A percentile compares a stretch with the other conserved stretches of the same genome.
These are phyloP conservation scores for Monilinia polystroma DNA, from an alignment of 2,329 filamentous ascomycete species.

Conservation along the genomic window DNA sequence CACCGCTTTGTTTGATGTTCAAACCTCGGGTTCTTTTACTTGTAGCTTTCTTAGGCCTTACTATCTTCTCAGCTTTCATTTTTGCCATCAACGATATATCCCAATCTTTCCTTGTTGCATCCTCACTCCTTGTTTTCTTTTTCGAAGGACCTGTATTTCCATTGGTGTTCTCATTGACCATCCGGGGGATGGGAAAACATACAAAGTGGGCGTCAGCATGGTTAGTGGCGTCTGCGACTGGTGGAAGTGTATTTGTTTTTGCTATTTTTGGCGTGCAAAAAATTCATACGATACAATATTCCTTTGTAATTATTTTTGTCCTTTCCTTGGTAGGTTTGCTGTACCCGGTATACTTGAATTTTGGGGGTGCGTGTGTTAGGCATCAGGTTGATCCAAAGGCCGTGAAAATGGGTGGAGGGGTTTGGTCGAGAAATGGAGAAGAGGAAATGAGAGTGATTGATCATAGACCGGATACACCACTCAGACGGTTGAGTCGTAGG, in stretches of 20 bases:
- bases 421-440: slow-evolving; percentile 6
- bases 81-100: slow-evolving; percentile 47
- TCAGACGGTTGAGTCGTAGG: slow-evolving; percentile 26
- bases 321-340: slow-evolving; percentile 32
- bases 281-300: slow-evolving; percentile 29
- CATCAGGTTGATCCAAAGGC: slow-evolving; percentile 33
- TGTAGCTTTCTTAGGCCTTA: slow-evolving; percentile 59
- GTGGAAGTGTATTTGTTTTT: slow-evolving; percentile 37
- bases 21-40: slow-evolving; percentile 69
- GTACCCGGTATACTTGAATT: slow-evolving; percentile 37
- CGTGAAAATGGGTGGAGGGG: slow-evolving; percentile 1
- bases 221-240: slow-evolving; percentile 53
- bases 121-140: slow-evolving; percentile 71
- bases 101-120: slow-evolving; percentile 52
- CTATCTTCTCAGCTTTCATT: slow-evolving; percentile 54
- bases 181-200: slow-evolving; percentile 75
- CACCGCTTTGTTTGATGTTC: slow-evolving; percentile 58
- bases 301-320: slow-evolving; percentile 35
- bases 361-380: slow-evolving; percentile 27
- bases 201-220: slow-evolving; percentile 77
- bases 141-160: slow-evolving; percentile 83
- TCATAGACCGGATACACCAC: slow-evolving; percentile 18
- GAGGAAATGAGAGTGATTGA: neutral
- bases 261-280: slow-evolving; percentile 35
- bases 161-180: slow-evolving; percentile 74